Base-by-base conservation (phyloP, 2,329 filamentous ascomycete genomes). In the Lachnellula subtilissima region DNA sequence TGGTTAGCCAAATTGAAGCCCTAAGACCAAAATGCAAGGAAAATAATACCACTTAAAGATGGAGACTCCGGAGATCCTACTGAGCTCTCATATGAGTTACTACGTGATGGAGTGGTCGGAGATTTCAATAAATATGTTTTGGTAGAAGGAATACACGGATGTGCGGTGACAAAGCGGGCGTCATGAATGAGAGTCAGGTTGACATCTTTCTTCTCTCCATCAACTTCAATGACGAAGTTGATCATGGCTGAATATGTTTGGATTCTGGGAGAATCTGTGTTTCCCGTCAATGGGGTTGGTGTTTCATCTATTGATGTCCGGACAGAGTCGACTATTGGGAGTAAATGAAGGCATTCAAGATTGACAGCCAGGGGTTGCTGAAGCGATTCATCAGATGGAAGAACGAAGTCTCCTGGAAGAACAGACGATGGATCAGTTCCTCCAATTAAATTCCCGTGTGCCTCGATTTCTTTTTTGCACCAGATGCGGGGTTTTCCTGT, bases 141-240 rank as follows among this genome's bases (percentile, higher is more conserved):
- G 50, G 76, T 75, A 1, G 82, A 83, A 1, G 81, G 78, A 5
- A 81, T 77, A 63, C 85, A 88, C 0, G 85, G 85, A 61, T 86
- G 83, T 0, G 83, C 83, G 0, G 85, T 86, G 17, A 86, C 81
- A 66, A 87, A 87, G 62, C 79, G 80, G 22, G 86, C 76, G 56
- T 87, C 84, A 61, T 83, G 80, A 5, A 72, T 70, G 9, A 88
- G 69, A 1, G 75, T 56, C n/a, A 70, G 50, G 49, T 66, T 64
- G 7, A 67, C 40, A 42, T 67, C 64, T 51, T 54, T 67, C 28
- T 58, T 61, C 12, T 64, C 61, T 4, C 55, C 62, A 11, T 59
- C 59, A 6, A 54, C 25, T 8, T 59, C 50, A 5, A 68, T 37
- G 11, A 53, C 46, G 49, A 71, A 70, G 12, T 61, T 57, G 61